phyloP scores from a whole-genome alignment of 164 flowering plant species.

The Vitis cinerea region DNA sequence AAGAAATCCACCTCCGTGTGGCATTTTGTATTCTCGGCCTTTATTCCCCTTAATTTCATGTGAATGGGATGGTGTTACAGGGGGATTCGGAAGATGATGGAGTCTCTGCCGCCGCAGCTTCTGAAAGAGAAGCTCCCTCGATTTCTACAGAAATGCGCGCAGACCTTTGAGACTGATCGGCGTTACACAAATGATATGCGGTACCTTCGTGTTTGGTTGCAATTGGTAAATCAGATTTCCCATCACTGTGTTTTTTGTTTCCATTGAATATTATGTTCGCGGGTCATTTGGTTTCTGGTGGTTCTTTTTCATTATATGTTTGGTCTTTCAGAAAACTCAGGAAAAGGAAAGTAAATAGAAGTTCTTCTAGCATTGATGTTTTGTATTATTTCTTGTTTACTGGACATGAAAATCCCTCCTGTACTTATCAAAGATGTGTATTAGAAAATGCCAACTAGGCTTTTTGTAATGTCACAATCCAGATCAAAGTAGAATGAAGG shows the following conservation, averaged over 20 bases:
- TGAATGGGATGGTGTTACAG: conserved; percentile 26
- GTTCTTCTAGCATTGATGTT: no score
- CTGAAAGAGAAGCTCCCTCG: conserved; percentile 87
- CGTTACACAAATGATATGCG: conserved; percentile 77
- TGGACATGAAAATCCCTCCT: no score
- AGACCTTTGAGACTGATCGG: conserved; percentile 58
- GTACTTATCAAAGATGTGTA: no score
- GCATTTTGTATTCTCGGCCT: not conserved
- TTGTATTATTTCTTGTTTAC: no score
- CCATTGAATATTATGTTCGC: not conserved
- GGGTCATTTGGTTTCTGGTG: not conserved
- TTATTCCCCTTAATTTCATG: not conserved
- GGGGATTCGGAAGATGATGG: conserved; percentile 75
- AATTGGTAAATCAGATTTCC: conserved; percentile 53
- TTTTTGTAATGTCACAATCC: no score
- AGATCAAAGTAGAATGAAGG: no score
- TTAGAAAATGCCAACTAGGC: no score
- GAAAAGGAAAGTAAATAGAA: no score
- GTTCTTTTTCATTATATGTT: not conserved
- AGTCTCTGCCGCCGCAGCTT: conserved; percentile 52
- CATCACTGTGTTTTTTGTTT: not conserved
- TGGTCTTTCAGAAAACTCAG: no score
- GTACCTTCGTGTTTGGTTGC: conserved; percentile 86
- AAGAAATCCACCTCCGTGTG: no score
- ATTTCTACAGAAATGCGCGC: conserved; percentile 85